Base-by-base conservation (phyloP, 305 asterid genomes). In the Stenogyne calaminthoides region DNA sequence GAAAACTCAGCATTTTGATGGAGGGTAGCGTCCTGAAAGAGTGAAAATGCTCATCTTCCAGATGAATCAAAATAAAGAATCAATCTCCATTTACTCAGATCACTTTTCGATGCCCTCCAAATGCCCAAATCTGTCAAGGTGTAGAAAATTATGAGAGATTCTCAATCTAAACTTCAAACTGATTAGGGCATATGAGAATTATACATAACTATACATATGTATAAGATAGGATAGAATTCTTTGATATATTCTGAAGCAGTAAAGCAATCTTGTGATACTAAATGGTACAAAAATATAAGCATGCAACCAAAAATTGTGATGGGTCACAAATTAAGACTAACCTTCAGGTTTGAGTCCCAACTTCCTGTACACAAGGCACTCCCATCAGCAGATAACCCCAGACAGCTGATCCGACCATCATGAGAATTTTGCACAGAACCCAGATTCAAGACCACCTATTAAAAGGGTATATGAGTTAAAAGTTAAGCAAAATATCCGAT, bases 341-440 rank as follows among this genome's bases (percentile, higher is more conserved):
- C 99, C 98, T 95, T 92, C 69, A 95, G 84, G 84, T 88, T 95
- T 67, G 97, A 84, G 81, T 95, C 99, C 84, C 74, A 92, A 79
- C 99, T 95, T 82, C 99, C 99, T 76, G 97, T 92, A 86, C 98
- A 95, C 80, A 95, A 82, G 74, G 96, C 97, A 72, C 97, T 92
- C 58, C 99, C 99, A 78, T 95, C 99, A 64, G 96, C 96, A 47
- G 99, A 95, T 58, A 95, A 80, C 59, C 96, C 97, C 82, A 95
- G 78, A 83, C 98, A 95, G 85, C 81, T 92, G 67, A 95, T 84
- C 68, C 96, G 92, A 51, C 77, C 77, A 55, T 83, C 91, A 40
- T 90, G 99, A 71, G 99, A 95, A 82, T 83, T 92, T 78, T 90
- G 99, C 79, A 92, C 86, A 70, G 90, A 80, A 70, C 98, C 97